phyloP scores from a whole-genome alignment of 331 rosid species.

The Erythrophleum ivorense region DNA sequence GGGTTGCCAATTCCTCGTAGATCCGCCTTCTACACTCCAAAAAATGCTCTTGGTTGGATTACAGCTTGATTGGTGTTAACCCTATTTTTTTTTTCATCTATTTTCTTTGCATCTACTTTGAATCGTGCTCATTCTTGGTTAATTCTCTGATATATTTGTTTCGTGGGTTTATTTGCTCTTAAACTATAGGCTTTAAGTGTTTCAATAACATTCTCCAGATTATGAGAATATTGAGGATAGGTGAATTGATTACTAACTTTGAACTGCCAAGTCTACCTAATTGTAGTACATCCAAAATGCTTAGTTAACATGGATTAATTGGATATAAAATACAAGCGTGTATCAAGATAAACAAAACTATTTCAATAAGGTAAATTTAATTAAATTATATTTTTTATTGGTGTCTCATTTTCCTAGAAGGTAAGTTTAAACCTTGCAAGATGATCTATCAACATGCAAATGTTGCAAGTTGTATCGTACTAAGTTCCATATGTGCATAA shows the following conservation, averaged over 20 bases:
- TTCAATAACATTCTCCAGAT: slow-evolving; percentile 47
- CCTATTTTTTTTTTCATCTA: no score
- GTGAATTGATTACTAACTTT: slow-evolving; percentile 38
- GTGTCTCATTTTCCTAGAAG: no score
- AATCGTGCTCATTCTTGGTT: no score
- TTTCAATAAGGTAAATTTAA: slow-evolving; percentile 12
- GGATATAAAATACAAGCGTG: slow-evolving; percentile 22
- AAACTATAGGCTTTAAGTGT: slow-evolving; percentile 18
- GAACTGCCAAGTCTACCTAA: slow-evolving; percentile 39
- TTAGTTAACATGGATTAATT: slow-evolving; percentile 21
- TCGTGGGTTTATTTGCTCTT: background rate
- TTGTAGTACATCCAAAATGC: slow-evolving; percentile 34
- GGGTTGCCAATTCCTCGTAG: no score
- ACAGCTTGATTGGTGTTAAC: no score
- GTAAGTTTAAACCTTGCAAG: background rate
- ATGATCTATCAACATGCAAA: background rate
- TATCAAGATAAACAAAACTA: slow-evolving; percentile 9
- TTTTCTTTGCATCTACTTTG: no score
- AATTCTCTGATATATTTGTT: no score
- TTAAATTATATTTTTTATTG: background rate
- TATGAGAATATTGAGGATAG: slow-evolving; percentile 33
- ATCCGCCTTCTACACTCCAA: no score
- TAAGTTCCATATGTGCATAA: background rate
- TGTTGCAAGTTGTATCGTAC: background rate
- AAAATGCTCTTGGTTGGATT: no score